Base-by-base conservation (phyloP, 768 basidiomycete genomes). In the Paxillus rubicundulus region DNA sequence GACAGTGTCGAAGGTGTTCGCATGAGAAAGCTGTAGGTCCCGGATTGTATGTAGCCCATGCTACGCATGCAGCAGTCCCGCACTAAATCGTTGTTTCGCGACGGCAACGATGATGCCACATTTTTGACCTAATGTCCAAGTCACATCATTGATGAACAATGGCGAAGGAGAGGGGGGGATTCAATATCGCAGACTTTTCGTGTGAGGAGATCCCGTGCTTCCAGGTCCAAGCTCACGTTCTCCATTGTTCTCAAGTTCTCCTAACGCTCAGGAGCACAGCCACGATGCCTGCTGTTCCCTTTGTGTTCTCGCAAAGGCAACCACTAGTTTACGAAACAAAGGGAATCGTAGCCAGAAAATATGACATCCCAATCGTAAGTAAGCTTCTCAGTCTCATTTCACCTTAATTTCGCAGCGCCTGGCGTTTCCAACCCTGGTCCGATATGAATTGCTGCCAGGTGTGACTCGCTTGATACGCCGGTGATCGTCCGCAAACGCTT, bases 1-100 rank as follows among this genome's bases (percentile, higher is more conserved):
- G 63, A 88, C 86, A 21, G 90, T 94, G 50, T 76, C 85, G 28
- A 93, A 90, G 70, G 89, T 99, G 28, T 99, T 99, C 70, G 84
- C 88, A 50, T 99, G 76, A 82, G 61, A 27, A 45, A 17, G 43
- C 6, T 34, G 17, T 20, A 50, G 47, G 54, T 52, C 30, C 32
- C 32, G 10, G 48, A 18, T 21, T 24, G 28, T 20, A 36, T 45
- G 17, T 37, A 41, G 40, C 32, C 28, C 10, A 20, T 49, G 24
- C 34, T 30, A 43, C 33, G 38, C 45, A 50, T 41, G 27, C 12
- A 17, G 36, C 7, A 37, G 14, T 37, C 36, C 36, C 14, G 13
- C 36, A 37, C 36, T n/a, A 37, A 37, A 37, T 13, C 7, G 36
- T 16, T 37, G 7, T 37, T 17, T 37, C 16, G 36, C 14, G 16